Conservation (phyloP, 148 eudicot genomes). For the Chenopodium album region DNA sequence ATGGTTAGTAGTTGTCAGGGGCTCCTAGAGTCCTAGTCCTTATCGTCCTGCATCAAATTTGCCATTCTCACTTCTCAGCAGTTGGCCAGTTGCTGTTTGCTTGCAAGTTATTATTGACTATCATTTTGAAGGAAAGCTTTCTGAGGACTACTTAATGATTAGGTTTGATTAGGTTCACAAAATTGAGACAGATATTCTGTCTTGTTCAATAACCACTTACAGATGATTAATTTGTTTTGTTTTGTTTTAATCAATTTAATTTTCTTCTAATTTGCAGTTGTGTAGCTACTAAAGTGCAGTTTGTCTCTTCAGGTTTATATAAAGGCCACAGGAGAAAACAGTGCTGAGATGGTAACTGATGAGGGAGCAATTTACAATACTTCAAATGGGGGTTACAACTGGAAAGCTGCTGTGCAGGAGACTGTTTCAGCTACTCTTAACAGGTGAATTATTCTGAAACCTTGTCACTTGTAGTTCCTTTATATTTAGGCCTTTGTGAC, state of each 20-base stretch:
- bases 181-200: neutral
- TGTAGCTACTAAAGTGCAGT: neutral
- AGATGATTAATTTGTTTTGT: neutral
- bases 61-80: neutral
- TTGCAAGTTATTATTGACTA: neutral
- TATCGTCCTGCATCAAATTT: conserved; percentile 11
- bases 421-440: conserved; percentile 98
- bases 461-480: neutral
- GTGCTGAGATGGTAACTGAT: conserved; percentile 99
- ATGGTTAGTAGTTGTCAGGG: too few relatives aligned
- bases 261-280: neutral
- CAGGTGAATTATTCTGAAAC: conserved; percentile 53
- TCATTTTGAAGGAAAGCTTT: neutral
- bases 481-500: neutral
- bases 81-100: neutral
- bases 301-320: conserved; percentile 63
- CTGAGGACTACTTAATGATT: neutral
- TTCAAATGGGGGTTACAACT: conserved; percentile 94
- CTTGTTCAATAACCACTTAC: neutral
- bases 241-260: neutral
- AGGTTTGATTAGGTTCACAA: neutral
- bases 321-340: conserved; percentile 82
- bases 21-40: neutral
- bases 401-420: conserved; percentile 97
- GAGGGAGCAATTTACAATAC: conserved; percentile 94